Evolutionary conservation across 768 basidiomycete species (phyloP), one percentile per base, ranked within the genome.

Genomic region (Kwoniella bestiolae): DNA sequence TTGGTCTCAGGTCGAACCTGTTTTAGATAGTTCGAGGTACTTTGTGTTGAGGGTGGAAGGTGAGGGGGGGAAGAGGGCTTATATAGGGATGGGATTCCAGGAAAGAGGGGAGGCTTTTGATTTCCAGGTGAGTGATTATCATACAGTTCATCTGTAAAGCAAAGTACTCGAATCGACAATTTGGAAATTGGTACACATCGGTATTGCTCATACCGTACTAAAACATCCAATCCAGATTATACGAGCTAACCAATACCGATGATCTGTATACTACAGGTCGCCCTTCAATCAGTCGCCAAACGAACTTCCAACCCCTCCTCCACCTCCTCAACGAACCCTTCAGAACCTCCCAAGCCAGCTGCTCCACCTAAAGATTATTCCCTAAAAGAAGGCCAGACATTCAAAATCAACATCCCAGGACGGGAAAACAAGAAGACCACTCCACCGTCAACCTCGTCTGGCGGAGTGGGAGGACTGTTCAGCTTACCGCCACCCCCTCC

Each of bases 41-140:
- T 97, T 97, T 77, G 94, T 95, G 16, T 84, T 96, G 45, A 86
- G 92, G 59, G 90, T 96, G 2, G 94, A 96, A 79, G 93, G 94
- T 72, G 84, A 84, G 16, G 79, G 80, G 0, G 92, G 92, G 23
- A 88, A 86, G 80, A 90, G 91, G 78, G 94, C 94, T 1, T 94
- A 92, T 75, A 92, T 97, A 63, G 94, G 94, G 5, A 89, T 96
- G 86, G 94, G 94, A 16, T 97, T 94, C 79, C 86, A 86, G 23
- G 93, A 94, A 77, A 86, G 92, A 25, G 85, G 91, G 7, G 92
- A 93, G 71, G 91, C 76, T 69, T 94, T 94, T 79, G 92, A 93
- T 80, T 93, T 93, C 82, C 74, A 77, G 92, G 93, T 94, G 71
- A 81, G 91, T 81, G 21, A 12, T 23, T 12, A 11, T 41, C 18